phyloP scores from a whole-genome alignment of 2,329 filamentous ascomycete species.

The Arachnopeziza araneosa region DNA sequence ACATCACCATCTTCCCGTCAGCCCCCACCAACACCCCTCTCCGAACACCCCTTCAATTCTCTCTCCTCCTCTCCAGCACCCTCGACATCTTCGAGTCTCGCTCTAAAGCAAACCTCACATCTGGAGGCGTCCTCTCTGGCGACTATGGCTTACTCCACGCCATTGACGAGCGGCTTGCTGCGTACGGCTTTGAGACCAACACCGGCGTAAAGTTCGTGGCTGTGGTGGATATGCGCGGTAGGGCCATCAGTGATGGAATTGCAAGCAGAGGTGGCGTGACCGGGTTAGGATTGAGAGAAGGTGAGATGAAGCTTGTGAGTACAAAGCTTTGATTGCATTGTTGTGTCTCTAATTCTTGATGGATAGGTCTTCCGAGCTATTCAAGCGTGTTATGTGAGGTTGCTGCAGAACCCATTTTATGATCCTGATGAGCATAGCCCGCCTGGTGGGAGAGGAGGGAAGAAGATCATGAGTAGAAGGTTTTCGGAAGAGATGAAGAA shows the following conservation, averaged over 20 bases:
- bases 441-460: slow-evolving; percentile 43
- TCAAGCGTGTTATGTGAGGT: slow-evolving; percentile 82
- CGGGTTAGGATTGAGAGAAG: slow-evolving; percentile 68
- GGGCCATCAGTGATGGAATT: slow-evolving; percentile 29
- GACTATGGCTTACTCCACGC: slow-evolving; percentile 91
- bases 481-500: slow-evolving; percentile 79
- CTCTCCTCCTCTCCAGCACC: slow-evolving; percentile 82
- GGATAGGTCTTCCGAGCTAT: slow-evolving; percentile 76
- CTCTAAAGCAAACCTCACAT: slow-evolving; percentile 58
- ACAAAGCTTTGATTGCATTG: neutral
- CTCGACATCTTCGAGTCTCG: slow-evolving; percentile 92
- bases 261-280: slow-evolving; percentile 42
- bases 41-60: slow-evolving; percentile 79
- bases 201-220: slow-evolving; percentile 88
- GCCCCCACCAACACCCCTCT: slow-evolving; percentile 43
- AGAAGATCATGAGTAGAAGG: slow-evolving; percentile 72
- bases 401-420: slow-evolving; percentile 94
- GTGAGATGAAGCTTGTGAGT: slow-evolving; percentile 77
- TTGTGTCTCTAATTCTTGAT: neutral
- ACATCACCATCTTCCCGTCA: slow-evolving; percentile 81
- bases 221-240: slow-evolving; percentile 84
- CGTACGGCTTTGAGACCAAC: slow-evolving; percentile 96
- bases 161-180: slow-evolving; percentile 84
- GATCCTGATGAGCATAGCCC: slow-evolving; percentile 74
- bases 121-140: slow-evolving; percentile 55